Conservation (phyloP, 2,329 filamentous ascomycete species). For the Ophidiomyces ophidiicola region DNA sequence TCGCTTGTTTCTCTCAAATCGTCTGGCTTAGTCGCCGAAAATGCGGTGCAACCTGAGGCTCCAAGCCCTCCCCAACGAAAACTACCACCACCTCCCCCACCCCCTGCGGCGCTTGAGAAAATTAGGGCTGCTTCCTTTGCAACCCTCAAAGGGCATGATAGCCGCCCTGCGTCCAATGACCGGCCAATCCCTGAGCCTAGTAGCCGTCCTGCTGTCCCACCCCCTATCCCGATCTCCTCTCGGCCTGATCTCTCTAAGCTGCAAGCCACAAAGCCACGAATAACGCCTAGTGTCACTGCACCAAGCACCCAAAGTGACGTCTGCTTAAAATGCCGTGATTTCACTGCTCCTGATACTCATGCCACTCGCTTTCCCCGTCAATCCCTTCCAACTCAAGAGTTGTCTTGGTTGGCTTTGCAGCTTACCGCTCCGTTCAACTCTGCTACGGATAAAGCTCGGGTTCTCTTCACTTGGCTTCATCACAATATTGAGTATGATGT, state of each 20-base stretch:
- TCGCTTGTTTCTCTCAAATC: constrained; percentile 10
- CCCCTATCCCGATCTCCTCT: constrained; percentile 12
- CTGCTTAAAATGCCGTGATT: constrained; percentile 79
- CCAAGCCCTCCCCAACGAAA: constrained; percentile 17
- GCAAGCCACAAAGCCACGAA: constrained; percentile 35
- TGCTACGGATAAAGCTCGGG: constrained; percentile 77
- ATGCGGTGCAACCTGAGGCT: constrained; percentile 9
- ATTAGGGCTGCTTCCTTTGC: constrained; percentile 38
- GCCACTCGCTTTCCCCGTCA: constrained; percentile 64
- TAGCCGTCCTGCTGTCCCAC: constrained; percentile 32
- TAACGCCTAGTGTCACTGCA: constrained; percentile 2
- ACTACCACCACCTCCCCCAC: constrained; percentile 25
- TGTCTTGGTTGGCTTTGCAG: constrained; percentile 63
- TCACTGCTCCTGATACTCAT: constrained; percentile 65
- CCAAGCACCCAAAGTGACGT: neutral
- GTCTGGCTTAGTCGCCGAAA: constrained; percentile 11
- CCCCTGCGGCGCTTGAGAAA: constrained; percentile 26
- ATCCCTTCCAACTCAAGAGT: constrained; percentile 54
- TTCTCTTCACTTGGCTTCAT: constrained; percentile 90
- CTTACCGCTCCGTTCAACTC: constrained; percentile 71
- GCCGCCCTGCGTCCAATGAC: constrained; percentile 25
- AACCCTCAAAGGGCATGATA: constrained; percentile 12
- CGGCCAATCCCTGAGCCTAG: constrained; percentile 13
- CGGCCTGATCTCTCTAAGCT: constrained; percentile 28
- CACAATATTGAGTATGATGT: constrained; percentile 84